These are phyloP conservation scores for Lactifluus piperatus DNA, from an alignment of 768 basidiomycete species.

Conservation along the genomic window DNA sequence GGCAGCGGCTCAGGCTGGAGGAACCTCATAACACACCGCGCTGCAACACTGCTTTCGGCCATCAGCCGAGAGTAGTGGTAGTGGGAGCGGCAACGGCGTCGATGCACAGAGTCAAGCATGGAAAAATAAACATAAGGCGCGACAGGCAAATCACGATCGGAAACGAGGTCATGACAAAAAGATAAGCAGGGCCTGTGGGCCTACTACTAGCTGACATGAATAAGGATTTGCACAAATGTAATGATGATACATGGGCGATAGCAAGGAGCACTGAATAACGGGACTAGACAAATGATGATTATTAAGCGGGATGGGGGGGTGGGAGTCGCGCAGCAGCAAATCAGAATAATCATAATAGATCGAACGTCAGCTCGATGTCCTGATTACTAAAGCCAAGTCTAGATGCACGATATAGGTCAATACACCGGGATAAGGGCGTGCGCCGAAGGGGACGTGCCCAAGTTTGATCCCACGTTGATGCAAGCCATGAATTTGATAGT, in stretches of 20 bases:
- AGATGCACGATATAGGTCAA: neutral
- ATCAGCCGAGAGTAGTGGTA: too few relatives aligned
- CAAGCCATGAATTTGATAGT: conserved; percentile 45
- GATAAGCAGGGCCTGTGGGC: conserved; percentile 55
- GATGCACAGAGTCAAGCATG: conserved; percentile 49
- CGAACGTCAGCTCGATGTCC: conserved; percentile 51
- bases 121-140: conserved; percentile 74
- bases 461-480: conserved; percentile 48
- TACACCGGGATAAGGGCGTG: neutral
- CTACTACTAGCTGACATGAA: conserved; percentile 10
- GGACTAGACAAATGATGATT: neutral
- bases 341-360: conserved; percentile 44
- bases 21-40: too few relatives aligned
- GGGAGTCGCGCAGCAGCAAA: neutral
- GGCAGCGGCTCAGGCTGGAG: too few relatives aligned
- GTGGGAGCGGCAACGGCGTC: conserved; percentile 32
- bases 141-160: conserved; percentile 60
- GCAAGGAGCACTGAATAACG: neutral
- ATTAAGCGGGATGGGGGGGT: neutral
- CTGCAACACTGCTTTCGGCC: too few relatives aligned
- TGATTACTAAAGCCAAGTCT: conserved; percentile 61
- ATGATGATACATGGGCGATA: conserved; percentile 5
- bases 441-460: conserved; percentile 41
- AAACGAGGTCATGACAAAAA: conserved; percentile 88
- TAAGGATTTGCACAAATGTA: neutral